Base-by-base conservation (phyloP, 2,329 filamentous ascomycete species). In the Diplodia sapinea region DNA sequence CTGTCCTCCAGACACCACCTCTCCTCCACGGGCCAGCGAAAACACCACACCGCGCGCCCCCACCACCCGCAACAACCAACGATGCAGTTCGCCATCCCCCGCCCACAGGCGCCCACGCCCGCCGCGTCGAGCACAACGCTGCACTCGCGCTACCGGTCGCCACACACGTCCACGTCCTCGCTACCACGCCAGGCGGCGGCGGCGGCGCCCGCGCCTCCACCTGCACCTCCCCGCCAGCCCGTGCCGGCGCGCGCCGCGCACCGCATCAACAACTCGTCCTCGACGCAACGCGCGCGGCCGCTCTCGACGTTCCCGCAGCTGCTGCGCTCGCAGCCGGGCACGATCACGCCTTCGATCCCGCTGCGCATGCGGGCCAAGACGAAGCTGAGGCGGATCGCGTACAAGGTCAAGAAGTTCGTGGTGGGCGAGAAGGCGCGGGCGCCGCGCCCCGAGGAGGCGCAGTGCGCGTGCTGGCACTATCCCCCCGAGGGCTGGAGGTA, bases 401-500 rank as follows among this genome's bases (percentile, higher is more conserved):
- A 63, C 59, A 63, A 63, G 5, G 31, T 63, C 6, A 51, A 38
- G 47, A 50, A 26, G 47, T n/a, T 63, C 17, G 20, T 63, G 11
- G 12, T 38, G 33, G 33, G 33, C 1, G 31, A 33, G 33, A 51
- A 51, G 40, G 12, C 5, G 43, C 3, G 9, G 3, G 43, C 47
- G n/a, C 47, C 59, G 5, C 26, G 4, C 11, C 29, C 47, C 0
- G 59, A 51, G 43, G 43, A 63, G 29, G 59, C 59, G 6, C 59
- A 51, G 47, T 63, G 59, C 47, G 29, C 59, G 12, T 63, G 59
- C 47, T 51, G 29, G 43, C 31, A 38, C 4, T 51, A 63, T 11
- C 47, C 59, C 5, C 59, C 59, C 6, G 47, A 63, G 7, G 59
- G 59, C 13, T 63, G 59, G 59, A 4, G 59, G 9, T 63, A 26